Conservation (phyloP, 768 basidiomycete species). For the Candolleomyces aberdarensis region DNA sequence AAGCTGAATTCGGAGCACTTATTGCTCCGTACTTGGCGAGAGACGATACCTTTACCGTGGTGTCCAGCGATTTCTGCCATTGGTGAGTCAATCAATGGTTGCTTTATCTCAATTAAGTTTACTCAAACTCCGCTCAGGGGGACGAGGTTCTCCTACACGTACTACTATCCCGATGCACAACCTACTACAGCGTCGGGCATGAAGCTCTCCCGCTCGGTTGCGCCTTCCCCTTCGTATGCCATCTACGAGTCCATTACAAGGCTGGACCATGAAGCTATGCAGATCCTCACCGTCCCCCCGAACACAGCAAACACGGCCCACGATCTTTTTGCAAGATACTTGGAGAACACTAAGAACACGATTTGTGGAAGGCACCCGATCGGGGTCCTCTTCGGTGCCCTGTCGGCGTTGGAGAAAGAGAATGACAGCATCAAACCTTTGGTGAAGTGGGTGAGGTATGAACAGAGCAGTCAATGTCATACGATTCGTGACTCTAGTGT, state of each 20-base stretch:
- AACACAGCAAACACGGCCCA: conserved; percentile 56
- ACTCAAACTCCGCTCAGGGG: conserved; percentile 50
- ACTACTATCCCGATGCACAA: conserved; percentile 71
- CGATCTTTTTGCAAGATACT: conserved; percentile 60
- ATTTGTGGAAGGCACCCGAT: conserved; percentile 98
- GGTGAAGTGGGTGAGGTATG: conserved; percentile 87
- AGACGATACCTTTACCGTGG: conserved; percentile 80
- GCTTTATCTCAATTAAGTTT: background rate
- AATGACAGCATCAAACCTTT: conserved; percentile 27
- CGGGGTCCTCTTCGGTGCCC: conserved; percentile 81
- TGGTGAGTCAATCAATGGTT: conserved; percentile 54
- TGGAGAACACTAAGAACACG: conserved; percentile 81
- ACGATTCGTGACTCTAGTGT: conserved; percentile 82
- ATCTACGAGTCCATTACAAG: conserved; percentile 82
- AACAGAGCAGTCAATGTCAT: conserved; percentile 81
- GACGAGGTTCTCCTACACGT: conserved; percentile 80
- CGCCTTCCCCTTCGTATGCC: conserved; percentile 48
- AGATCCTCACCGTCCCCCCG: conserved; percentile 57
- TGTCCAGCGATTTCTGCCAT: conserved; percentile 98
- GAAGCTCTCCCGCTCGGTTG: conserved; percentile 44
- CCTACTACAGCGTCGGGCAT: conserved; percentile 44
- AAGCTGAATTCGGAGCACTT: conserved; percentile 62
- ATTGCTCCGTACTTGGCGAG: conserved; percentile 79
- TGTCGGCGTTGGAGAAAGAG: conserved; percentile 53
- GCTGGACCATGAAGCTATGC: conserved; percentile 87